These are phyloP conservation scores for Solanum dulcamara DNA, from an alignment of 257 asterid species.

Conservation along the genomic window DNA sequence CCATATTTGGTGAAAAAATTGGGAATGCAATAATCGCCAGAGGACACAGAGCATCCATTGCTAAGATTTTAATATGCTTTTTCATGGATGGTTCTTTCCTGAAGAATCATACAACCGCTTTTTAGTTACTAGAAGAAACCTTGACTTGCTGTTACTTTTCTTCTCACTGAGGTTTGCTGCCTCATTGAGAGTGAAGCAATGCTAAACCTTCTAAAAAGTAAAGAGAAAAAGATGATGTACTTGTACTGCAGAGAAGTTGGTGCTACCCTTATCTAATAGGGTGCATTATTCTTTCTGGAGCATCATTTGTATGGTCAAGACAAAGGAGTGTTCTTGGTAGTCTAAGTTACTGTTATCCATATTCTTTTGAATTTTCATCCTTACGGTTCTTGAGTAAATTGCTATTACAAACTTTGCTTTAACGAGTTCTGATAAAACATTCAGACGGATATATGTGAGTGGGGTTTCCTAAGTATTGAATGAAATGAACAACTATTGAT, in stretches of 20 bases:
- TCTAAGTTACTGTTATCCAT: not conserved
- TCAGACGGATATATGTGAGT: not conserved
- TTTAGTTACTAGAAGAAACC: not conserved
- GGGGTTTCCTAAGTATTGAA: not conserved
- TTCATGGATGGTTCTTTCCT: not conserved
- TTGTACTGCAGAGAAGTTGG: not conserved
- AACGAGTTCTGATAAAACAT: not conserved
- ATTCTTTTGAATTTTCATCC: not conserved
- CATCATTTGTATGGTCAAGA: not conserved
- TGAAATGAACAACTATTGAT: not conserved
- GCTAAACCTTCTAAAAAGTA: not conserved
- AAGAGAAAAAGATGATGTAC: not conserved
- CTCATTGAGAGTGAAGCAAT: not conserved
- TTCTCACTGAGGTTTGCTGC: not conserved
- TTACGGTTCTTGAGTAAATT: not conserved
- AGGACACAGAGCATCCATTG: not conserved
- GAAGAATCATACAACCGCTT: not conserved
- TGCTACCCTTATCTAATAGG: not conserved
- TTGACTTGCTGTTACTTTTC: not conserved
- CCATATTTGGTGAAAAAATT: not conserved
- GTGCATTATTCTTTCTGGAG: not conserved
- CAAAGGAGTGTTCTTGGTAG: not conserved
- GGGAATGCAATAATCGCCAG: not conserved
- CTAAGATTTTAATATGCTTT: not conserved
- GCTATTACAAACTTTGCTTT: not conserved